Conservation (phyloP, 2,329 filamentous ascomycete species). For the Boeremia lycopersici region DNA sequence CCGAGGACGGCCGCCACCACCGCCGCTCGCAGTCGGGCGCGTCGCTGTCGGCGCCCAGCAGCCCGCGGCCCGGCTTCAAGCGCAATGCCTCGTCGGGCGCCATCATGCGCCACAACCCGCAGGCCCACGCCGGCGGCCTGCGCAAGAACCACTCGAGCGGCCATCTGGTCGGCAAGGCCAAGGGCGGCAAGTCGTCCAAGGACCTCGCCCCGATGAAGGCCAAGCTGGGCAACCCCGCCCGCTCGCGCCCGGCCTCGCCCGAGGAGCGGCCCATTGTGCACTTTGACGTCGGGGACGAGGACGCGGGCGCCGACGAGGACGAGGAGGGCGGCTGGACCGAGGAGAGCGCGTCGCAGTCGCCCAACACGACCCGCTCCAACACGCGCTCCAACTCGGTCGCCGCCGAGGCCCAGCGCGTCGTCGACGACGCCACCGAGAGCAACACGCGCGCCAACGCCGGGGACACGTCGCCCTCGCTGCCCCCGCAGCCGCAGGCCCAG, state of each 20-base stretch:
- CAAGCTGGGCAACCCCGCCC: conserved; percentile 36
- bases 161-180: conserved; percentile 50
- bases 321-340: conserved; percentile 50
- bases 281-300: conserved; percentile 47
- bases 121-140: conserved; percentile 42
- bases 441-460: conserved; percentile 21
- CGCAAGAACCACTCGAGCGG: conserved; percentile 54
- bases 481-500: conserved; percentile 17
- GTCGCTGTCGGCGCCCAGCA: conserved; percentile 43
- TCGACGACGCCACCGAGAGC: conserved; percentile 31
- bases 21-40: conserved; percentile 47
- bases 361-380: conserved; percentile 49
- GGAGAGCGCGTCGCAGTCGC: conserved; percentile 51
- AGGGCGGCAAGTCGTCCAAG: conserved; percentile 46
- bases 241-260: conserved; percentile 41
- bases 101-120: conserved; percentile 42
- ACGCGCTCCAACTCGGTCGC: conserved; percentile 50
- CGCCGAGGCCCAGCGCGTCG: conserved; percentile 38
- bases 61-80: conserved; percentile 50
- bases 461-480: conserved; percentile 20
- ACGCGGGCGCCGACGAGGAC: conserved; percentile 26
- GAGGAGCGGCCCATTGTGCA: conserved; percentile 49
- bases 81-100: conserved; percentile 51
- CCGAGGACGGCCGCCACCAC: conserved; percentile 42
- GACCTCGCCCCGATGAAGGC: conserved; percentile 38